phyloP scores from a whole-genome alignment of 306 rosid species.

The Vigna hirtella region DNA sequence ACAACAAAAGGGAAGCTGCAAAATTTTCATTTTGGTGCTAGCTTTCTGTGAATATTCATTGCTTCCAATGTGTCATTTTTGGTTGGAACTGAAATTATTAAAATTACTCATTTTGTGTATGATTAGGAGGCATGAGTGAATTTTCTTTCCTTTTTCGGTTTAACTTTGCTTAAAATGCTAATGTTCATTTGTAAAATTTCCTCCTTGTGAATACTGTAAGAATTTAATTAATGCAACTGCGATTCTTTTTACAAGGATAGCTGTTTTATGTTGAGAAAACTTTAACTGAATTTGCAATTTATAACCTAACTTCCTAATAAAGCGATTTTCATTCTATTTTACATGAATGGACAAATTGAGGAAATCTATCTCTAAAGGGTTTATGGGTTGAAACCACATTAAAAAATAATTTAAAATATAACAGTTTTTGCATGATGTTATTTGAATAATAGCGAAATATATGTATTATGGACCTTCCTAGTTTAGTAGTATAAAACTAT shows the following conservation, averaged over 20 bases:
- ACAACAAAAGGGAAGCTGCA: constrained; percentile 38
- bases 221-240: constrained; percentile 38
- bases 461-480: too few relatives aligned
- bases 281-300: not conserved
- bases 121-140: constrained; percentile 30
- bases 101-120: constrained; percentile 41
- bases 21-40: constrained; percentile 35
- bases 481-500: too few relatives aligned
- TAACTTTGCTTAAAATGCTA: not conserved
- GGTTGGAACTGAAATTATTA: constrained; percentile 26
- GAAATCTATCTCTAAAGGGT: too few relatives aligned
- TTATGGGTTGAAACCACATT: too few relatives aligned
- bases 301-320: not conserved
- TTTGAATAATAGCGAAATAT: too few relatives aligned
- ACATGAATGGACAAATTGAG: too few relatives aligned
- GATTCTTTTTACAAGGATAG: constrained; percentile 20
- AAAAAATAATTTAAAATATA: too few relatives aligned
- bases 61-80: constrained; percentile 13
- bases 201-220: constrained; percentile 49
- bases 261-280: not conserved
- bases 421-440: too few relatives aligned
- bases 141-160: not conserved
- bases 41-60: constrained; percentile 52
- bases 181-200: constrained; percentile 47
- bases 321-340: not conserved